phyloP scores from a whole-genome alignment of 1,139 yeast genomes.

The Arxiozyma bovina region DNA sequence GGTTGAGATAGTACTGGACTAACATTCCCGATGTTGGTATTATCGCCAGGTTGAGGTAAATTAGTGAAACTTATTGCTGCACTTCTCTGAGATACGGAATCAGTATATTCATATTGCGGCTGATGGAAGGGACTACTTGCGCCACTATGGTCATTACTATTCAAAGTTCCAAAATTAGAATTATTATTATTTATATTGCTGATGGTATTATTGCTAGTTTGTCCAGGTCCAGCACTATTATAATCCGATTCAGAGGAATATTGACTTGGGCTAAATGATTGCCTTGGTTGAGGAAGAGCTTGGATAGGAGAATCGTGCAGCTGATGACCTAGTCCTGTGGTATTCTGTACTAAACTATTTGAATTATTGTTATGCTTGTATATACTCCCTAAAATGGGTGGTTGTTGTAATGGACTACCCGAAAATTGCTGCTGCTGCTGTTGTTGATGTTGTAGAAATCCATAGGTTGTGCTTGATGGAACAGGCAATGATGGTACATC shows the following conservation, averaged over 20 bases:
- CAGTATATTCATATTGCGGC: slow-evolving; percentile 17
- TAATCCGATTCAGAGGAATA: slow-evolving; percentile 25
- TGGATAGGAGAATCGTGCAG: slow-evolving; percentile 10
- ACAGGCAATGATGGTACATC: slow-evolving; percentile 26
- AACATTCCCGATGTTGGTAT: not conserved
- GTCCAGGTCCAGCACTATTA: slow-evolving; percentile 1
- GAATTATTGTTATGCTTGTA: slow-evolving; percentile 27
- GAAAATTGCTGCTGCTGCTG: slow-evolving; percentile 9
- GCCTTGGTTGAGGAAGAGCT: not conserved
- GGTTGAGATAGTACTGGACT: slow-evolving; percentile 7
- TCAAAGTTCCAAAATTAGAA: slow-evolving; percentile 1
- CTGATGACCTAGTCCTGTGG: not conserved
- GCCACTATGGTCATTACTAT: slow-evolving; percentile 11
- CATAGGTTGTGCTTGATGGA: slow-evolving; percentile 23
- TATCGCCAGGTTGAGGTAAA: slow-evolving; percentile 7
- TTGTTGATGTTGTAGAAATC: slow-evolving; percentile 9
- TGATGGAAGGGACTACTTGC: slow-evolving; percentile 22
- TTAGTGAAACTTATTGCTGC: slow-evolving; percentile 19
- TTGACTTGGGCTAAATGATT: slow-evolving; percentile 24
- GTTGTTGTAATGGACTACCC: slow-evolving; percentile 9
- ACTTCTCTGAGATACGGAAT: slow-evolving; percentile 14
- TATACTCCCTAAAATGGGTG: slow-evolving; percentile 20
- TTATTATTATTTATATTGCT: not conserved
- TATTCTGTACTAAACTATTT: slow-evolving; percentile 14
- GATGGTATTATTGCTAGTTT: slow-evolving; percentile 1